A percentile compares a stretch with the other conserved stretches of the same genome.
Evolutionary conservation across 176 grass and related monocot genomes (phyloP).

Genomic region (Aechmea fasciata): DNA sequence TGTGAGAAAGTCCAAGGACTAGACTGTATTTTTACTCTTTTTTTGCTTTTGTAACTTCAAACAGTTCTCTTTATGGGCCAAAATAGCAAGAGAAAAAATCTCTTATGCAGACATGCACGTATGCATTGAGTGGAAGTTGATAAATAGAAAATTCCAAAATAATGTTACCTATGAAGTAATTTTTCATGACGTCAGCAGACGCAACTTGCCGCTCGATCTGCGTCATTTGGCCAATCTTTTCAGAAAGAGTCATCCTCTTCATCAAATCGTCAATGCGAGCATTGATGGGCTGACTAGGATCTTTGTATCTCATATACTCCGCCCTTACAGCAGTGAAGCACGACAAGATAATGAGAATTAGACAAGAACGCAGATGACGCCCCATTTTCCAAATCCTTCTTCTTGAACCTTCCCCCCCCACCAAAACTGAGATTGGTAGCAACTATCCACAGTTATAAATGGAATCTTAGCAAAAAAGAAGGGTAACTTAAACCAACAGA

Average conservation of each 20-base stretch:
- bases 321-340: slow-evolving; percentile 38
- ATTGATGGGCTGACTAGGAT: slow-evolving; percentile 63
- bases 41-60: too few species aligned
- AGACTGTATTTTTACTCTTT: too few species aligned
- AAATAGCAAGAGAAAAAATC: too few species aligned
- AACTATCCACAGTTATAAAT: not conserved
- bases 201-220: slow-evolving; percentile 83
- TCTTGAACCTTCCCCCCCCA: not conserved
- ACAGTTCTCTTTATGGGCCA: too few species aligned
- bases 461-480: too few species aligned
- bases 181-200: slow-evolving; percentile 73
- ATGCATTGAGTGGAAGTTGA: too few species aligned
- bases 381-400: slow-evolving; percentile 28
- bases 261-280: slow-evolving; percentile 72
- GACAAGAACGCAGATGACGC: slow-evolving; percentile 7
- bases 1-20: too few species aligned
- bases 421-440: not conserved
- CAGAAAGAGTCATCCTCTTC: slow-evolving; percentile 82
- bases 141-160: too few species aligned
- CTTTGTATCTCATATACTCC: slow-evolving; percentile 77
- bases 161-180: slow-evolving; percentile 75
- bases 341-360: slow-evolving; percentile 43
- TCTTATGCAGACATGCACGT: too few species aligned
- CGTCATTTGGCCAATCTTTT: slow-evolving; percentile 94
- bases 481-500: not conserved